Base-by-base conservation (phyloP, 2,329 filamentous ascomycete genomes). In the Plenodomus tracheiphilus region DNA sequence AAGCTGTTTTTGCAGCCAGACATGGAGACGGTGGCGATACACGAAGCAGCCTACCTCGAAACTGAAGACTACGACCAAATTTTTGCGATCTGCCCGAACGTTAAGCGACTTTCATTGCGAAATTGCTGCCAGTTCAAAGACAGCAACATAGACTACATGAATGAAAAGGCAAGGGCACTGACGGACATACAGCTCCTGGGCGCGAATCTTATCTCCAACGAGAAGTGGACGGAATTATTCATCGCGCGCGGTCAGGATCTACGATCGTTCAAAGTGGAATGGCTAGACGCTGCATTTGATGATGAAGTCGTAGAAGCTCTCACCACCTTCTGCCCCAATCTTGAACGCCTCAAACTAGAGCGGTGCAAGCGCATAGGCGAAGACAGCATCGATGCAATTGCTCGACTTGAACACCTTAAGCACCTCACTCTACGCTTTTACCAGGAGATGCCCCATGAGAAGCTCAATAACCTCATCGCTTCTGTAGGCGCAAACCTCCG, bases 51-150 rank as follows among this genome's bases (percentile, higher is more conserved):
- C 11, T 78, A 85, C 58, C 81, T 97, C 10, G 81, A 83, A 41
- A 81, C 83, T 2, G 83, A 91, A 57, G 91, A 97, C 64, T 91
- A 88, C 57, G 81, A 89, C 40, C 83, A 86, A 56, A 89, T 96
- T 36, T 91, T 97, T 54, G 87, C 91, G 43, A 80, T 85, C 2
- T 85, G 88, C 48, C 85, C 89, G 0, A 79, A 79, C 5, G 76
- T 96, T 45, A 84, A 84, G 61, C 81, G 81, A 37, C 79, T 97
- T 47, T 88, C 91, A 56, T 76, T 96, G 10, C 85, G 88, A 41
- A 93, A 92, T 63, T 90, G 87, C n/a, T 89, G 94, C 41, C 92
- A 96, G 66, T 87, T 97, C 78, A 96, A 96, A 72, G 88, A 97
- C 63, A 79, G 80, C 34, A 88, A 91, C 36, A 81, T 97, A 71